phyloP scores from a whole-genome alignment of 345 rosid species.

The Moringa oleifera region DNA sequence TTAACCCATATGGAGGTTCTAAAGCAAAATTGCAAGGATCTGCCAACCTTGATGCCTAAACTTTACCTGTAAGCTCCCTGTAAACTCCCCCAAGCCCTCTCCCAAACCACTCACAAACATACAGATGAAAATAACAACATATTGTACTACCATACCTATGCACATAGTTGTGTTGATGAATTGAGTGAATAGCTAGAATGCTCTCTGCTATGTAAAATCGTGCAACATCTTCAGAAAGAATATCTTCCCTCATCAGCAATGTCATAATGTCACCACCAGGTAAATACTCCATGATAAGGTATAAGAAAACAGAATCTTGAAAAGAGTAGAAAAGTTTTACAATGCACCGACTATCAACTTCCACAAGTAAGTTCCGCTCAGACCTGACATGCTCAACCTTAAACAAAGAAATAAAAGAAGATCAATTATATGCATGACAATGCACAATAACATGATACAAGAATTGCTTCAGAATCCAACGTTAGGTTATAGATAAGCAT shows the following conservation, averaged over 20 bases:
- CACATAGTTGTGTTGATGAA: slow-evolving; percentile 79
- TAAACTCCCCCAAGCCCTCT: slow-evolving; percentile 3
- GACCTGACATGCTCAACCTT: slow-evolving; percentile 99
- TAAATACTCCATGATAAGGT: slow-evolving; percentile 96
- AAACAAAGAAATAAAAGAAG: slow-evolving; percentile 12
- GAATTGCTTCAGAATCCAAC: not conserved
- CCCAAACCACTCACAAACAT: not conserved
- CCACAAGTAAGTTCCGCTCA: slow-evolving; percentile 95
- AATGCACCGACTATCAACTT: slow-evolving; percentile 94
- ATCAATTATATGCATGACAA: slow-evolving; percentile 6
- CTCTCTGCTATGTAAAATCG: slow-evolving; percentile 91
- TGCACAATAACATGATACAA: slow-evolving; percentile 3
- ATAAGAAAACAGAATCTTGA: slow-evolving; percentile 93
- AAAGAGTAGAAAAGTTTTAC: slow-evolving; percentile 91
- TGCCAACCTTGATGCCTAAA: no score
- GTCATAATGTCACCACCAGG: slow-evolving; percentile 99
- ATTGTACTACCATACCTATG: slow-evolving; percentile 47
- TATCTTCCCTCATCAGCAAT: slow-evolving; percentile 93
- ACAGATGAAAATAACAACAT: not conserved
- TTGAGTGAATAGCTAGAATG: slow-evolving; percentile 80
- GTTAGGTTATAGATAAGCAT: not conserved
- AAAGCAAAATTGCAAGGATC: not conserved
- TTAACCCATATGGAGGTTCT: no score
- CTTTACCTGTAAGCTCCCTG: not conserved
- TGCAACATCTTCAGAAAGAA: slow-evolving; percentile 88